Evolutionary conservation across 768 basidiomycete genomes (phyloP).

Genomic region (Pholiota molesta): DNA sequence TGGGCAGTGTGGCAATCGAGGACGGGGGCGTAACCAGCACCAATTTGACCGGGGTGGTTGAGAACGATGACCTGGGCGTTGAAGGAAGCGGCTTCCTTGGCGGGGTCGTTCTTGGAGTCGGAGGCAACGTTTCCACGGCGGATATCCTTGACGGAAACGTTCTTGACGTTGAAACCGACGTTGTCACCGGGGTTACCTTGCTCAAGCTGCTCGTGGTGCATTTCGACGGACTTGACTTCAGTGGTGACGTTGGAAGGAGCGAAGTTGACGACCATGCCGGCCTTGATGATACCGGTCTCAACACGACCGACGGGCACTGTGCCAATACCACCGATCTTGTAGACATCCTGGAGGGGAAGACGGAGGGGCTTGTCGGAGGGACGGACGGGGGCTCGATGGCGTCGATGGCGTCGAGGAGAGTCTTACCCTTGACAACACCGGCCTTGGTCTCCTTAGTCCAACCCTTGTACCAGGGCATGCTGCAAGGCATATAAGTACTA

Average conservation of each 20-base stretch:
- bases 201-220: conserved; percentile 98
- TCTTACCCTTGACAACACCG: conserved; percentile 96
- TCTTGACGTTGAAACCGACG: conserved; percentile 99
- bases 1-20: conserved; percentile 99
- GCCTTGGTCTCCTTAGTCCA: conserved; percentile 97
- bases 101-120: conserved; percentile 99
- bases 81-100: conserved; percentile 99
- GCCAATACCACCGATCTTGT: conserved; percentile 99
- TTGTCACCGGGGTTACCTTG: conserved; percentile 98
- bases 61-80: conserved; percentile 99
- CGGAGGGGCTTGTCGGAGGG: conserved; percentile 99
- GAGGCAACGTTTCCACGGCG: conserved; percentile 99
- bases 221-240: conserved; percentile 99
- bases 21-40: conserved; percentile 98
- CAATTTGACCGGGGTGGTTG: conserved; percentile 99
- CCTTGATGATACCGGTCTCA: conserved; percentile 99
- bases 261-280: conserved; percentile 98
- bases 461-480: conserved; percentile 99
- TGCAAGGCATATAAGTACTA: conserved; percentile 34
- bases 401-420: conserved; percentile 99
- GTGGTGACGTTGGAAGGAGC: conserved; percentile 98
- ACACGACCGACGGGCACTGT: conserved; percentile 99
- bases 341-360: conserved; percentile 99
- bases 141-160: conserved; percentile 99
- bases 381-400: conserved; percentile 96